Percentiles rank a stretch among this genome's conserved stretches.
These are phyloP conservation scores for Carallia pectinifolia DNA, from an alignment of 345 rosid genomes.

Conservation along the genomic window DNA sequence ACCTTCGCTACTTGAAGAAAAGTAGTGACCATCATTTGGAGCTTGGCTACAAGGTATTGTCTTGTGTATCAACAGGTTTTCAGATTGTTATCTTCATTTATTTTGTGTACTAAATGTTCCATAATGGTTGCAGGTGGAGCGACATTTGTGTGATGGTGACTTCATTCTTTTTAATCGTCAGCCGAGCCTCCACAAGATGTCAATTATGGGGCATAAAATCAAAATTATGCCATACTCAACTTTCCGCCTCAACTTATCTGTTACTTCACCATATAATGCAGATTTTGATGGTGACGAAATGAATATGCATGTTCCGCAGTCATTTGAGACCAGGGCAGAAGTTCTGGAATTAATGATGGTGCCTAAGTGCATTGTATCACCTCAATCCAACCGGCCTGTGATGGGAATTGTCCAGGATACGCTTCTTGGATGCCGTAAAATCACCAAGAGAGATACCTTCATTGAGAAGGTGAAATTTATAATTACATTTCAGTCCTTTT, in stretches of 20 bases:
- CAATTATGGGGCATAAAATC: conserved; percentile 96
- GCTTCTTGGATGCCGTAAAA: conserved; percentile 92
- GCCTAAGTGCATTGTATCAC: conserved; percentile 96
- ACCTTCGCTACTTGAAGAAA: conserved; percentile 95
- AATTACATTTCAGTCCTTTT: not conserved
- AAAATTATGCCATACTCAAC: conserved; percentile 98
- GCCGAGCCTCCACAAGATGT: conserved; percentile 98
- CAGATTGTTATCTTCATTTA: not conserved
- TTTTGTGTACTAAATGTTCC: not conserved
- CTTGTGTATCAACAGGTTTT: conserved; percentile 4
- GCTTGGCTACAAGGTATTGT: conserved; percentile 82
- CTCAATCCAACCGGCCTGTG: conserved; percentile 95
- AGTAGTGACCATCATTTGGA: conserved; percentile 99
- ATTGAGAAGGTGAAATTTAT: conserved; percentile 72
- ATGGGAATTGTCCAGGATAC: conserved; percentile 99
- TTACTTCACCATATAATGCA: conserved; percentile 97
- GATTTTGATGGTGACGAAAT: conserved; percentile 99
- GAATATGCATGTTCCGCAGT: conserved; percentile 99
- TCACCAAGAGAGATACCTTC: conserved; percentile 96
- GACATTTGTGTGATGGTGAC: conserved; percentile 92
- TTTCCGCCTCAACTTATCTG: conserved; percentile 86
- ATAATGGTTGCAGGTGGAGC: conserved; percentile 71
- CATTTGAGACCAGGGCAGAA: conserved; percentile 96
- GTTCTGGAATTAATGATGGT: conserved; percentile 99
- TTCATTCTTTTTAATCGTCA: conserved; percentile 93